phyloP scores from a whole-genome alignment of 2,329 filamentous ascomycete species.

The Aulographum hederae region DNA sequence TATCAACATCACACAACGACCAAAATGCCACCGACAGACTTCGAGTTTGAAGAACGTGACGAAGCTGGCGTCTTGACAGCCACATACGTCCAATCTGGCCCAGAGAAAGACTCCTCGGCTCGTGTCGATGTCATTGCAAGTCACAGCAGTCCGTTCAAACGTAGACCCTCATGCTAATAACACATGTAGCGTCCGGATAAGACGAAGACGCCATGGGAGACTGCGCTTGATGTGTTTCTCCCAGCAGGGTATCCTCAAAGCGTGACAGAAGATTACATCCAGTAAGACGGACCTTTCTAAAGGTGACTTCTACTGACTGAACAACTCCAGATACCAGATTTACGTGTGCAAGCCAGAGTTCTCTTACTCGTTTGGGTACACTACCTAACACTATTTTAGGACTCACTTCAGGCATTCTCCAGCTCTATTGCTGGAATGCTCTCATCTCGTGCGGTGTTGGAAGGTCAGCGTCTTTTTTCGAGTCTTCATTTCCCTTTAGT shows the following conservation, averaged over 20 bases:
- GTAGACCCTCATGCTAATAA: slow-evolving; percentile 6
- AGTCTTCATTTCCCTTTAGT: too few relatives aligned
- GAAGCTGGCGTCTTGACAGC: slow-evolving; percentile 30
- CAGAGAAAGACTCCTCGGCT: slow-evolving; percentile 8
- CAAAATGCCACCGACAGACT: too few relatives aligned
- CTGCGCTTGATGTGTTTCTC: slow-evolving; percentile 54
- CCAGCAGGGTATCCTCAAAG: slow-evolving; percentile 78
- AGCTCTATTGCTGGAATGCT: slow-evolving; percentile 66
- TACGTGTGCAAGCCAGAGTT: slow-evolving; percentile 40
- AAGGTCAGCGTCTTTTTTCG: slow-evolving; percentile 41
- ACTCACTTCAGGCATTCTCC: slow-evolving; percentile 71
- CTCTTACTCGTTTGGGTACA: too few relatives aligned
- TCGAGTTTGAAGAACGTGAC: slow-evolving; percentile 21
- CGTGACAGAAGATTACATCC: slow-evolving; percentile 68
- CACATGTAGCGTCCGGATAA: slow-evolving; percentile 8
- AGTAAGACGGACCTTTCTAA: slow-evolving; percentile 51
- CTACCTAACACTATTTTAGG: slow-evolving; percentile 30
- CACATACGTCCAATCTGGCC: slow-evolving; percentile 28
- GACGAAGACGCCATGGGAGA: slow-evolving; percentile 14
- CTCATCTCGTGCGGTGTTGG: slow-evolving; percentile 64
- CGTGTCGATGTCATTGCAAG: slow-evolving; percentile 30
- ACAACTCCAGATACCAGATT: slow-evolving; percentile 40
- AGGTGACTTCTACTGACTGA: slow-evolving; percentile 7
- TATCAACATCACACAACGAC: too few relatives aligned
- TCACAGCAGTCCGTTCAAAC: slow-evolving; percentile 2